Conservation (phyloP, 2,329 filamentous ascomycete genomes). For the Teratosphaeriaceae sp. region DNA sequence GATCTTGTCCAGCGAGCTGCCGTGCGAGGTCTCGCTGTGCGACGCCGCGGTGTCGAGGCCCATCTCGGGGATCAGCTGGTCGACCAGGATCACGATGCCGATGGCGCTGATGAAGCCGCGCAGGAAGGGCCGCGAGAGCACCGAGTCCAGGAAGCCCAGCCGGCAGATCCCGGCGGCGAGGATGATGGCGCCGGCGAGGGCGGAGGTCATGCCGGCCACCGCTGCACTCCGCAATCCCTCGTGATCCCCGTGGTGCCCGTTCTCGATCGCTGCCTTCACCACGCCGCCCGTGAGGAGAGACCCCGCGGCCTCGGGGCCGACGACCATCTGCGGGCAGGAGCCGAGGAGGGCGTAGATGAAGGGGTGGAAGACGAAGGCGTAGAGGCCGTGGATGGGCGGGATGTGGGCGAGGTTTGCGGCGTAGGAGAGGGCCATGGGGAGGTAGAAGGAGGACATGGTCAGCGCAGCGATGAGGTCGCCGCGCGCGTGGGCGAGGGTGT, state of each 20-base stretch:
- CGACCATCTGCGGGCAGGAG: conserved; percentile 86
- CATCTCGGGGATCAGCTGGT: conserved; percentile 87
- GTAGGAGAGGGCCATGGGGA: conserved; percentile 92
- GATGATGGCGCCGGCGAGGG: conserved; percentile 80
- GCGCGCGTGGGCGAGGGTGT: conserved; percentile 70
- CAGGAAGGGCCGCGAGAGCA: conserved; percentile 85
- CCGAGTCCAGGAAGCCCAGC: conserved; percentile 88
- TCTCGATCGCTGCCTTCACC: conserved; percentile 68
- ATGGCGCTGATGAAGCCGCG: conserved; percentile 96
- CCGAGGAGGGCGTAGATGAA: conserved; percentile 86
- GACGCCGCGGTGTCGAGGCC: conserved; percentile 65
- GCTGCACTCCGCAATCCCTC: conserved; percentile 68
- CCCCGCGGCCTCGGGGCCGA: conserved; percentile 90
- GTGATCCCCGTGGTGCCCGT: conserved; percentile 57
- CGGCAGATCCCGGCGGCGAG: conserved; percentile 79
- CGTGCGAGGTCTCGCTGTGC: conserved; percentile 61
- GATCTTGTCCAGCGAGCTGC: conserved; percentile 80
- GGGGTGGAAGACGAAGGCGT: conserved; percentile 89
- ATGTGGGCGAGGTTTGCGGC: conserved; percentile 89
- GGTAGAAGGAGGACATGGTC: conserved; percentile 98
- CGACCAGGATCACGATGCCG: conserved; percentile 90
- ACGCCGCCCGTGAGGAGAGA: conserved; percentile 85
- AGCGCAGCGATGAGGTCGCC: conserved; percentile 84
- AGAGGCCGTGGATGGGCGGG: conserved; percentile 87
- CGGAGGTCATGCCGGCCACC: conserved; percentile 81